These are phyloP conservation scores for Mycena amicta DNA, from an alignment of 768 basidiomycete species.

Conservation along the genomic window DNA sequence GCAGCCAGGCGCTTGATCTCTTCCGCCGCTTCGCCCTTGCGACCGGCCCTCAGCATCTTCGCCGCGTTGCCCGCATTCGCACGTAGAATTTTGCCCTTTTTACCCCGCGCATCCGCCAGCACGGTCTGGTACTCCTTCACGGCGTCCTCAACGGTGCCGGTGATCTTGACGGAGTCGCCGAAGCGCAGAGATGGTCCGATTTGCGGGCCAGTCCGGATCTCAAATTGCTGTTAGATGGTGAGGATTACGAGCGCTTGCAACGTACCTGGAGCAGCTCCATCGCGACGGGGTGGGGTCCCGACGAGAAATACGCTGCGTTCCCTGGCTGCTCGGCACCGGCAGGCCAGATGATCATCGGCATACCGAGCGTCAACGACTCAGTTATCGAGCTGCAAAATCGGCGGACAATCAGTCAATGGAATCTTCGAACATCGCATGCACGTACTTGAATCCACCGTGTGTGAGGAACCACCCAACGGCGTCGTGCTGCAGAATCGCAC, in stretches of 20 bases:
- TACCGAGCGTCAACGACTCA: conserved; percentile 5
- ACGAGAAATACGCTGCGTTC: conserved; percentile 4
- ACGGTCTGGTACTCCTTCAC: conserved; percentile 4
- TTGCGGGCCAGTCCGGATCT: conserved; percentile 6
- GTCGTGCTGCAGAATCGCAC: conserved; percentile 4
- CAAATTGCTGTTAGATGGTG: neutral
- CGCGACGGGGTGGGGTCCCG: conserved; percentile 10
- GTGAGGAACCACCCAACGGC: conserved; percentile 8
- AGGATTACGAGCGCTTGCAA: no score
- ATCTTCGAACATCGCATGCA: neutral
- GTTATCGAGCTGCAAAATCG: conserved; percentile 3
- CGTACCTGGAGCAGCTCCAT: conserved; percentile 12
- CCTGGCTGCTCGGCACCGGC: conserved; percentile 5
- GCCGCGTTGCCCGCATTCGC: neutral
- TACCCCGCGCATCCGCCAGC: conserved; percentile 1
- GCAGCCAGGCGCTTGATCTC: conserved; percentile 2
- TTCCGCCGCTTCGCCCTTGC: neutral
- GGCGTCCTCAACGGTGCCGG: conserved; percentile 9
- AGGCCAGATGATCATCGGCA: conserved; percentile 16
- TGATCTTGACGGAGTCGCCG: neutral
- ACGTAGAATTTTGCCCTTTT: neutral
- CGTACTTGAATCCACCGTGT: conserved; percentile 10
- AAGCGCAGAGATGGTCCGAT: conserved; percentile 3
- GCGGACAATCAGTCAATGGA: neutral
- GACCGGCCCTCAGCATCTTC: neutral